These are phyloP conservation scores for Candida dubliniensis DNA, from an alignment of 1,139 yeast species.

Conservation along the genomic window DNA sequence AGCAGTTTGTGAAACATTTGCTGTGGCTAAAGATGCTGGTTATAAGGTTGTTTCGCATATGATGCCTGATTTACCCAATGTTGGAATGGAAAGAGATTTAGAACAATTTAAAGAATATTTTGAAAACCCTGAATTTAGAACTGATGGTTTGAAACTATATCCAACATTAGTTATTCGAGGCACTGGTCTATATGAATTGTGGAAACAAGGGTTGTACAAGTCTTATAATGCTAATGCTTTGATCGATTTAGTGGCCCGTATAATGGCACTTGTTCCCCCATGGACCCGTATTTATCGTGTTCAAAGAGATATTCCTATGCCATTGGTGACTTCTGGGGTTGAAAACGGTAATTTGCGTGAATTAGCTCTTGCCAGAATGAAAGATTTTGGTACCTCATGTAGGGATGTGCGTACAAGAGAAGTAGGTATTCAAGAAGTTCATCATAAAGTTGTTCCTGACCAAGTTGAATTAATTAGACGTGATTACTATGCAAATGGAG, in stretches of 20 bases:
- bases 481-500: slow-evolving; percentile 96
- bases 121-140: slow-evolving; percentile 94
- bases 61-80: slow-evolving; percentile 99
- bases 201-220: slow-evolving; percentile 95
- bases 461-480: slow-evolving; percentile 94
- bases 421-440: slow-evolving; percentile 98
- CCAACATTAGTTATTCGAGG: slow-evolving; percentile 98
- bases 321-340: slow-evolving; percentile 95
- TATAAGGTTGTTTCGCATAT: slow-evolving; percentile 96
- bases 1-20: slow-evolving; percentile 94
- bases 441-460: slow-evolving; percentile 94
- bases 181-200: slow-evolving; percentile 92
- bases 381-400: slow-evolving; percentile 94
- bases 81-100: slow-evolving; percentile 96
- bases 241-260: slow-evolving; percentile 92
- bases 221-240: slow-evolving; percentile 94
- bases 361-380: slow-evolving; percentile 94
- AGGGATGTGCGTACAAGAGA: slow-evolving; percentile 98
- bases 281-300: slow-evolving; percentile 99
- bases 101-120: slow-evolving; percentile 95
- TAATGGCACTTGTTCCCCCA: slow-evolving; percentile 94
- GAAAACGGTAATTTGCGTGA: slow-evolving; percentile 97
- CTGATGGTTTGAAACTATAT: slow-evolving; percentile 92
- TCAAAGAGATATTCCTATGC: slow-evolving; percentile 99
- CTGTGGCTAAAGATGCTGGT: slow-evolving; percentile 95